Conservation (phyloP, 2,329 filamentous ascomycete genomes). For the Alternaria novae-zelandiae region DNA sequence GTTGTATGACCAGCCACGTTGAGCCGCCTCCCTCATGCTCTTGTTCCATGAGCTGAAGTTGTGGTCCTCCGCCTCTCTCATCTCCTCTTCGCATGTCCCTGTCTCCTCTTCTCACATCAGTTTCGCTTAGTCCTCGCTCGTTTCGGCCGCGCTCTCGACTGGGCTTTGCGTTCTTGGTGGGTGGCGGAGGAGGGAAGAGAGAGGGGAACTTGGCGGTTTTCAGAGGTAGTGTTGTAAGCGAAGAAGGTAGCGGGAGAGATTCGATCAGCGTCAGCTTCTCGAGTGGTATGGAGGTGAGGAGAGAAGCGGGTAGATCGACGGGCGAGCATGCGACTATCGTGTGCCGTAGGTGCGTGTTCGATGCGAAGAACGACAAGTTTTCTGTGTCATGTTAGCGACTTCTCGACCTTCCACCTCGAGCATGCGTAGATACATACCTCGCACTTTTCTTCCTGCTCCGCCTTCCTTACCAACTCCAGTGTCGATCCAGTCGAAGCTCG, state of each 20-base stretch:
- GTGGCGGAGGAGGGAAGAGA: slow-evolving; percentile 40
- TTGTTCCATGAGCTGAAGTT: slow-evolving; percentile 46
- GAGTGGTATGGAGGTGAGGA: slow-evolving; percentile 41
- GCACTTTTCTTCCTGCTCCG: slow-evolving; percentile 39
- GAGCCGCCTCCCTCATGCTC: slow-evolving; percentile 42
- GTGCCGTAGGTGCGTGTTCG: slow-evolving; percentile 44
- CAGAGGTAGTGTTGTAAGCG: slow-evolving; percentile 39
- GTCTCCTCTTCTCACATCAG: slow-evolving; percentile 3
- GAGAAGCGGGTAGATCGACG: slow-evolving; percentile 36
- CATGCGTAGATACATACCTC: slow-evolving; percentile 27
- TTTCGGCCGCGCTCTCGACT: slow-evolving; percentile 20
- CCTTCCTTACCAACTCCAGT: slow-evolving; percentile 47
- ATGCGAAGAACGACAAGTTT: slow-evolving; percentile 43
- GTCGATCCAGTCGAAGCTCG: slow-evolving; percentile 47
- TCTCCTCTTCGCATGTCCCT: slow-evolving; percentile 10
- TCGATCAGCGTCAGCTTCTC: slow-evolving; percentile 44
- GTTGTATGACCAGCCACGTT: slow-evolving; percentile 48
- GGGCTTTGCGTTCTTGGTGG: slow-evolving; percentile 29
- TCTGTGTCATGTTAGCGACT: slow-evolving; percentile 28
- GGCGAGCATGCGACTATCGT: slow-evolving; percentile 44
- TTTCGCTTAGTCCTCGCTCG: slow-evolving; percentile 10
- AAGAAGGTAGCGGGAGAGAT: slow-evolving; percentile 34
- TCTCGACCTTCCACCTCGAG: background rate
- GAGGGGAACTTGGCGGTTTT: slow-evolving; percentile 34
- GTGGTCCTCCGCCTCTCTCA: slow-evolving; percentile 20